Conservation (phyloP, 2,329 filamentous ascomycete species). For the Fusarium sambucinum region DNA sequence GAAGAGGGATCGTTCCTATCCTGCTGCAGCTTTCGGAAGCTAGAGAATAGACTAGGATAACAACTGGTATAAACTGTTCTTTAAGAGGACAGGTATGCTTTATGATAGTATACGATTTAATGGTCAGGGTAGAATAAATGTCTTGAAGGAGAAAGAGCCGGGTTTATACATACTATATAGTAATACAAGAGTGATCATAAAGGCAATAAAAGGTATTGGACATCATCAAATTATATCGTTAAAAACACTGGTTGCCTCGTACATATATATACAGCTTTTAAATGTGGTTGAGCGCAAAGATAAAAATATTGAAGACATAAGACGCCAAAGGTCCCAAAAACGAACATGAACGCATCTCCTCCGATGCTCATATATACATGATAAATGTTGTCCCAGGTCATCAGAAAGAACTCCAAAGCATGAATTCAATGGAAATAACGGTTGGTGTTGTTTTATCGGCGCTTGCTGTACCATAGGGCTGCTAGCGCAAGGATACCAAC, state of each 20-base stretch:
- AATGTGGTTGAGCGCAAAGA: constrained; percentile 9
- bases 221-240: constrained; percentile 21
- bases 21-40: constrained; percentile 70
- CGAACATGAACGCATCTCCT: constrained; percentile 30
- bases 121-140: constrained; percentile 10
- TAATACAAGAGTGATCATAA: constrained; percentile 11
- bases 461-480: constrained; percentile 55
- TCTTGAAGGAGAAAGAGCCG: not conserved
- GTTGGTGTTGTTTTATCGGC: constrained; percentile 35
- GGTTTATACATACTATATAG: constrained; percentile 14
- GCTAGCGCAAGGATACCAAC: constrained; percentile 56
- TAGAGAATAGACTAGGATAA: constrained; percentile 33
- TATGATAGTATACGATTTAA: constrained; percentile 32
- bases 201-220: not conserved
- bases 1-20: constrained; percentile 72
- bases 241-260: constrained; percentile 24
- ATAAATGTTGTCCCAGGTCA: constrained; percentile 26
- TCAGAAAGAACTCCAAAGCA: constrained; percentile 14
- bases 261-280: constrained; percentile 37
- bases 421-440: not conserved
- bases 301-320: constrained; percentile 12
- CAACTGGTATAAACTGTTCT: not conserved
- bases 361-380: constrained; percentile 34
- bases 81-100: constrained; percentile 14
- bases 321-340: constrained; percentile 31